Conservation (phyloP, 192 early-diverging fungal species). For the Phycomyces nitens region DNA sequence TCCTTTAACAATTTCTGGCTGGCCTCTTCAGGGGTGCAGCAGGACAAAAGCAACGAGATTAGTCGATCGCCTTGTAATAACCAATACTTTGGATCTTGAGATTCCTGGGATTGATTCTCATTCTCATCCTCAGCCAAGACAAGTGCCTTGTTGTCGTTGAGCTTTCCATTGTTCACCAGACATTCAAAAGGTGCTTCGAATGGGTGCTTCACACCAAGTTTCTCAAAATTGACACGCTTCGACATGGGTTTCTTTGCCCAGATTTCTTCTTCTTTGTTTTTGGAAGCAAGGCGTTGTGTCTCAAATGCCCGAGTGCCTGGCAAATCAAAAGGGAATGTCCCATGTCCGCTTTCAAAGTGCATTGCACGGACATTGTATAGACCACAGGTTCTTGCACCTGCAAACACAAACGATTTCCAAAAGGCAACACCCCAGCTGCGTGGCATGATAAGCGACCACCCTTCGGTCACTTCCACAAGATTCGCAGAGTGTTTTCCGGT, state of each 20-base stretch:
- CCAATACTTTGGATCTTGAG: neutral
- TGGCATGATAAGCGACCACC: slow-evolving; percentile 82
- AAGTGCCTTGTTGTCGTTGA: neutral
- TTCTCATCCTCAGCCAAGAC: neutral
- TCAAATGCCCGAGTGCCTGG: slow-evolving; percentile 71
- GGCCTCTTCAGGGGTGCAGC: neutral
- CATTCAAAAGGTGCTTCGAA: slow-evolving; percentile 67
- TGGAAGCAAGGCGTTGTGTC: slow-evolving; percentile 28
- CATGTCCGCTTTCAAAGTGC: slow-evolving; percentile 72
- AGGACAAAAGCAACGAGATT: neutral
- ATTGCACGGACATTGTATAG: slow-evolving; percentile 65
- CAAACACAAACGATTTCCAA: slow-evolving; percentile 86
- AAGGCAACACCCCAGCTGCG: slow-evolving; percentile 81
- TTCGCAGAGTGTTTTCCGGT: slow-evolving; percentile 22
- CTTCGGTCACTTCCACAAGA: slow-evolving; percentile 40
- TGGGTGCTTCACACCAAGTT: slow-evolving; percentile 61
- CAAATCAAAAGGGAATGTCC: slow-evolving; percentile 83
- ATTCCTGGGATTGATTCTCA: neutral
- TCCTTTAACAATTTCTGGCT: neutral
- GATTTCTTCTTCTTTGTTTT: slow-evolving; percentile 38
- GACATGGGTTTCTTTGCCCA: slow-evolving; percentile 71
- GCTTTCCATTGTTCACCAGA: slow-evolving; percentile 16
- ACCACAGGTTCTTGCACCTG: slow-evolving; percentile 80
- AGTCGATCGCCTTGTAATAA: slow-evolving; percentile 2
- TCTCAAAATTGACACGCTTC: slow-evolving; percentile 80